Percentiles rank a stretch among this genome's conserved stretches.
Conservation (phyloP, 148 eudicot genomes). For the Vaccinium myrtillus region DNA sequence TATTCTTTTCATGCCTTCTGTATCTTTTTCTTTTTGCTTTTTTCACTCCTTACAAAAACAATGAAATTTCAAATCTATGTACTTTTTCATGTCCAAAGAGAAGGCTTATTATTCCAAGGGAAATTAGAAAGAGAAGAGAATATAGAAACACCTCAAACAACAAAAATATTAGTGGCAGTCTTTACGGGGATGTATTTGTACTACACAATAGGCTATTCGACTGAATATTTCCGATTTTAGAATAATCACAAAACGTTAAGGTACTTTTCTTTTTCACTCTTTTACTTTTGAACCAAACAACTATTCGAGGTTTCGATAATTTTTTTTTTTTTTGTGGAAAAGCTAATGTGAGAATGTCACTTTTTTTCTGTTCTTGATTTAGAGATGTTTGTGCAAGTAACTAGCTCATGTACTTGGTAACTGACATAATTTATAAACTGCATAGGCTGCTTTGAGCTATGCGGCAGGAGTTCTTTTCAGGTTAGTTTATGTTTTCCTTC, state of each 20-base stretch:
- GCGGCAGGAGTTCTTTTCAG: constrained; percentile 87
- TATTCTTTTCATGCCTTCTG: background rate
- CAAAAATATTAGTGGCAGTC: background rate
- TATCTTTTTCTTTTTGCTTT: background rate
- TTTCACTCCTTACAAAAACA: background rate
- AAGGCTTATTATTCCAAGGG: background rate
- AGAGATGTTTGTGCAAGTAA: background rate
- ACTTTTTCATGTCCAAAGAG: background rate
- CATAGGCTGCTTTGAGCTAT: constrained; percentile 92
- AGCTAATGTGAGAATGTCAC: background rate
- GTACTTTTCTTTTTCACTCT: background rate
- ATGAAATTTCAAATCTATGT: background rate
- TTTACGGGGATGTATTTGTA: background rate
- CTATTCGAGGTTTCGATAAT: background rate
- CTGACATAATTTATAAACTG: constrained; percentile 18
- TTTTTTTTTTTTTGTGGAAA: background rate
- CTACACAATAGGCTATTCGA: background rate
- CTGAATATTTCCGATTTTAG: background rate
- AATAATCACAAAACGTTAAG: background rate
- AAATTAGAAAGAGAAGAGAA: constrained; percentile 6
- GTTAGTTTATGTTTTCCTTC: constrained; percentile 32
- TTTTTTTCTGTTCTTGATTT: background rate
- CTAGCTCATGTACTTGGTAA: constrained; percentile 18
- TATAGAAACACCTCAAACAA: background rate
- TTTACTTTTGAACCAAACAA: background rate